Conservation (phyloP, 495 filamentous ascomycete species). For the Aspergillus diversus region DNA sequence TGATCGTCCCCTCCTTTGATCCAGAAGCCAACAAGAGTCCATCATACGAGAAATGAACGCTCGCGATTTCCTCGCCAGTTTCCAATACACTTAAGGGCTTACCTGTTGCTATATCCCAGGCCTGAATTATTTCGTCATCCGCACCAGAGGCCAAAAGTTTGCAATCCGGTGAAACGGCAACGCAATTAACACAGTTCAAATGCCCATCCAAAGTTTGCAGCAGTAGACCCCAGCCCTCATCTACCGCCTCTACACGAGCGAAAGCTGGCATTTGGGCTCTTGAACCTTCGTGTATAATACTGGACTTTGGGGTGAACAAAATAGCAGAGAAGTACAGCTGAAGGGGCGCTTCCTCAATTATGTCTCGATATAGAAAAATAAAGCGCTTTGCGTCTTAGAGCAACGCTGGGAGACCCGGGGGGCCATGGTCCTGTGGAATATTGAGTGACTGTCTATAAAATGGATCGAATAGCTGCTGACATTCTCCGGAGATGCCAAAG, state of each 20-base stretch:
- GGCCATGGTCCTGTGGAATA: too few relatives aligned
- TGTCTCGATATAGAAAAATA: constrained; percentile 30
- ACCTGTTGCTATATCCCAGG: too few relatives aligned
- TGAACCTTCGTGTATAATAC: constrained; percentile 9
- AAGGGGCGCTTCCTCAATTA: constrained; percentile 33
- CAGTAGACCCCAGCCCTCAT: constrained; percentile 8
- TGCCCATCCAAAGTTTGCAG: constrained; percentile 16
- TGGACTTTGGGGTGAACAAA: constrained; percentile 35
- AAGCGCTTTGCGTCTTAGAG: constrained; percentile 42
- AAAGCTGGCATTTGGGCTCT: background rate
- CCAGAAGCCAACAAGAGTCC: too few relatives aligned
- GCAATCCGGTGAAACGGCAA: constrained; percentile 16
- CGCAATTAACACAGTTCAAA: background rate
- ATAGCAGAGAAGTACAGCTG: constrained; percentile 32
- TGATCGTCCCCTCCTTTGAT: too few relatives aligned
- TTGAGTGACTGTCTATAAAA: background rate
- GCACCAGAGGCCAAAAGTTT: constrained; percentile 3
- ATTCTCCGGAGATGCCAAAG: background rate
- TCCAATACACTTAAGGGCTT: too few relatives aligned
- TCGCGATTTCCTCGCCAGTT: too few relatives aligned
- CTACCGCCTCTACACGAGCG: constrained; percentile 4
- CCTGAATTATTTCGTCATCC: too few relatives aligned
- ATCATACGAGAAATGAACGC: too few relatives aligned
- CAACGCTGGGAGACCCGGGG: constrained; percentile 24
- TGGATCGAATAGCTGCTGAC: constrained; percentile 11